Percentiles rank a stretch among this genome's conserved stretches.
Evolutionary conservation across 1,139 yeast species (phyloP).

Genomic region (Yamadazyma pseudoaaseri): DNA sequence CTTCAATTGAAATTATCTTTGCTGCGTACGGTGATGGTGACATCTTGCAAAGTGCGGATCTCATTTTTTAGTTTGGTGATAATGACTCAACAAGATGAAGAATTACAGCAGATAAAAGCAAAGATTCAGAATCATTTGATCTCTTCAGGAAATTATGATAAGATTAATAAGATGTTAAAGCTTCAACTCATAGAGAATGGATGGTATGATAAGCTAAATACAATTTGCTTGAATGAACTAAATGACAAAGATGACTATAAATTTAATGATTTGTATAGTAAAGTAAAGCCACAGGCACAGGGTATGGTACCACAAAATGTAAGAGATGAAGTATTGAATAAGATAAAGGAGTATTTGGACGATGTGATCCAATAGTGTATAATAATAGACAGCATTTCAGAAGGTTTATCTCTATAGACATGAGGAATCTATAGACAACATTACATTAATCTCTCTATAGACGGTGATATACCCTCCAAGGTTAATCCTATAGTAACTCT

Average conservation of each 20-base stretch:
- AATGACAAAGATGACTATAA: slow-evolving; percentile 36
- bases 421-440: no score
- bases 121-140: slow-evolving; percentile 71
- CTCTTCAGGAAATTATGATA: slow-evolving; percentile 77
- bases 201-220: slow-evolving; percentile 78
- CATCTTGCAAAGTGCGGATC: slow-evolving; percentile 3
- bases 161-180: slow-evolving; percentile 59
- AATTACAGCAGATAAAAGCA: slow-evolving; percentile 53
- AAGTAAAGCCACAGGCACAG: slow-evolving; percentile 64
- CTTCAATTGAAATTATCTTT: slow-evolving; percentile 29
- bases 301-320: slow-evolving; percentile 69
- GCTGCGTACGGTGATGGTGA: slow-evolving; percentile 18
- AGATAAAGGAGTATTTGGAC: slow-evolving; percentile 64
- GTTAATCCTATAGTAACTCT: no score
- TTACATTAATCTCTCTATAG: no score
- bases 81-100: slow-evolving; percentile 37
- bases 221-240: slow-evolving; percentile 46
- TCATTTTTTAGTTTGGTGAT: neutral
- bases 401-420: no score
- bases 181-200: slow-evolving; percentile 73
- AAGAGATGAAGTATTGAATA: slow-evolving; percentile 55
- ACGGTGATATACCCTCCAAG: no score
- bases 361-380: slow-evolving; percentile 33
- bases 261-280: slow-evolving; percentile 52
- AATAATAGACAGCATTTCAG: neutral